Base-by-base conservation (phyloP, 768 basidiomycete species). In the Xerocomellus dryophilus region DNA sequence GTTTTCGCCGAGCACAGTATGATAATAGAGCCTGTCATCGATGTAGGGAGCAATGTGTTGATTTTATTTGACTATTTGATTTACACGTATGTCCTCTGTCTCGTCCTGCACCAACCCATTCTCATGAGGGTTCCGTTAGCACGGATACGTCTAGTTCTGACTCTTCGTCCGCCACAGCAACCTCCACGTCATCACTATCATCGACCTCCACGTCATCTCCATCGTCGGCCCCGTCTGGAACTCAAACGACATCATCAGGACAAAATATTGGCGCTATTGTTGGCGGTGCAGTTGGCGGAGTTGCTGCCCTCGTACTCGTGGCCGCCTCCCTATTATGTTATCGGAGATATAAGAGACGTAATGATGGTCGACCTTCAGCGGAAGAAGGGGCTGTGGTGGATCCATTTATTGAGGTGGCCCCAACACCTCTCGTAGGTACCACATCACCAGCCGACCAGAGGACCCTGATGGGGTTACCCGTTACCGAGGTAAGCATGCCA, bases 61-160 rank as follows among this genome's bases (percentile, higher is more conserved):
- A 58, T 62, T 3, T 18, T 63, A 63, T 42, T 25, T 61, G 4
- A 43, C 21, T 63, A 63, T 42, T 21, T 61, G 4, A 43, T 64
- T 39, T 63, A 64, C 25, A 61, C 53, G 59, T 61, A 25, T 2
- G 60, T 51, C 18, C 23, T 18, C 12, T 17, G 9, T 53, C 15
- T 18, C 7, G 14, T 25, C 11, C 15, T 25, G 12, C n/a, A 5
- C 6, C 17, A 7, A 9, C 15, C 11, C 9, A 15, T 54, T 36
- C 57, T 60, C 27, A 60, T 25, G n/a, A 4, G 0, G 29, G 4
- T 40, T 46, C n/a, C 9, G 2, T 27, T 47, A 62, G 61, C 18
- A 55, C 27, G 35, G 40, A 53, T 21, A 29, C 25, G 5, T 35
- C 55, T 27, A 44, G 21, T 23, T 20, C 47, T 20, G 11, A 9